Conservation (phyloP, 768 basidiomycete genomes). For the Agaricus sinodeliciosus region DNA sequence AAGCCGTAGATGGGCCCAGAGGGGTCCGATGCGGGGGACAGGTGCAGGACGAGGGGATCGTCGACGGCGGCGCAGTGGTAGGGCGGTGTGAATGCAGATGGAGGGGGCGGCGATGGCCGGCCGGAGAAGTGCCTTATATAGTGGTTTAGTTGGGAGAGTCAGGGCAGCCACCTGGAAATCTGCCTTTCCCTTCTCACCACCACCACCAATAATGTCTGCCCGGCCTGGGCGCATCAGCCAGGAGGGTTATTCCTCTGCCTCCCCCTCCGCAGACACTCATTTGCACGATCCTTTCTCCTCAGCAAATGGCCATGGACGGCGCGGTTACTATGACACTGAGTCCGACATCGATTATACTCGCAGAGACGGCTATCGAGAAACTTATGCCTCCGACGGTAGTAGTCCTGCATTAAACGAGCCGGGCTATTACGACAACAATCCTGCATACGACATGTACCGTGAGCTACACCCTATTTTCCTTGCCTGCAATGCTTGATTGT, state of each 20-base stretch:
- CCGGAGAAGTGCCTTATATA: neutral
- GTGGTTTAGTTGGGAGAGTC: neutral
- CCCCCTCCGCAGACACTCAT: slow-evolving; percentile 54
- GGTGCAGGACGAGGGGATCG: too few species aligned
- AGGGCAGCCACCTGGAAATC: slow-evolving; percentile 8
- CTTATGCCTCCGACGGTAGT: slow-evolving; percentile 65
- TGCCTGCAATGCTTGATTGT: slow-evolving; percentile 15
- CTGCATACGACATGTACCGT: slow-evolving; percentile 61
- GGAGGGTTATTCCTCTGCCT: slow-evolving; percentile 60
- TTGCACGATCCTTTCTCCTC: slow-evolving; percentile 61
- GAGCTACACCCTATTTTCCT: slow-evolving; percentile 15
- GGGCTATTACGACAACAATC: slow-evolving; percentile 50
- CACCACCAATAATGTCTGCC: slow-evolving; percentile 37
- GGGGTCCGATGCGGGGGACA: too few species aligned
- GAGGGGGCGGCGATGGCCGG: neutral
- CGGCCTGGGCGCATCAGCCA: slow-evolving; percentile 50
- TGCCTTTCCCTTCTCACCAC: neutral
- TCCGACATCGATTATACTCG: slow-evolving; percentile 61
- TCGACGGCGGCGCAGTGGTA: too few species aligned
- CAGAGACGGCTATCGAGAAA: slow-evolving; percentile 44
- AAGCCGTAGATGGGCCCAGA: too few species aligned
- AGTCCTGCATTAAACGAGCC: slow-evolving; percentile 52
- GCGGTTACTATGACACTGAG: slow-evolving; percentile 66
- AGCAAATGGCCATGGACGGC: slow-evolving; percentile 30
- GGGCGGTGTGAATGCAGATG: neutral